phyloP scores from a whole-genome alignment of 1,284 basidiomycete genomes.

The Malassezia furfur region DNA sequence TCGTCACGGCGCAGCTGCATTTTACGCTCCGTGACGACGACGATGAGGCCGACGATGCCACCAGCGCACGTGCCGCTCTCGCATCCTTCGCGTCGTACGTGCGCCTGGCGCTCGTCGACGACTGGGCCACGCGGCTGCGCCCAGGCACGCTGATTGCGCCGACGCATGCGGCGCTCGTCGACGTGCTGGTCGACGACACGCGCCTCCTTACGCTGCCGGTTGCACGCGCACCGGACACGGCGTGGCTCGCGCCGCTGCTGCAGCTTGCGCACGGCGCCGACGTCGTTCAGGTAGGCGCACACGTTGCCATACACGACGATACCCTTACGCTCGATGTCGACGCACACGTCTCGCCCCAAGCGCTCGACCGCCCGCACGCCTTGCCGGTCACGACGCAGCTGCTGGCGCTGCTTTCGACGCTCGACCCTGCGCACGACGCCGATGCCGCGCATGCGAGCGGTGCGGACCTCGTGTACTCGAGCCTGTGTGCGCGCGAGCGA shows the following conservation, averaged over 20 bases:
- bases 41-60: not conserved
- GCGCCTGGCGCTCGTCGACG: not conserved
- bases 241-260: not conserved
- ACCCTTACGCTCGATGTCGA: not conserved
- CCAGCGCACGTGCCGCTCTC: too few relatives aligned
- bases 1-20: not conserved
- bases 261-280: not conserved
- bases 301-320: not conserved
- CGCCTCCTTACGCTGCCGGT: not conserved
- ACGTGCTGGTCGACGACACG: not conserved
- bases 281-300: not conserved
- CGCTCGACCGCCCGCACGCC: not conserved
- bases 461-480: constrained; percentile 27
- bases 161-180: not conserved
- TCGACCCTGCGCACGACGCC: not conserved
- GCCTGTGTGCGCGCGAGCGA: constrained; percentile 19
- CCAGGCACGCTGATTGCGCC: not conserved
- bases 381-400: not conserved
- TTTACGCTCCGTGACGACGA: not conserved
- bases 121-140: not conserved
- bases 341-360: not conserved
- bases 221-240: not conserved
- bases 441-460: not conserved
- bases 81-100: not conserved
- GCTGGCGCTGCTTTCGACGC: not conserved